Evolutionary conservation across 768 basidiomycete species (phyloP), one percentile per base, ranked within the genome.

Genomic region (Phylloporus arenicola): DNA sequence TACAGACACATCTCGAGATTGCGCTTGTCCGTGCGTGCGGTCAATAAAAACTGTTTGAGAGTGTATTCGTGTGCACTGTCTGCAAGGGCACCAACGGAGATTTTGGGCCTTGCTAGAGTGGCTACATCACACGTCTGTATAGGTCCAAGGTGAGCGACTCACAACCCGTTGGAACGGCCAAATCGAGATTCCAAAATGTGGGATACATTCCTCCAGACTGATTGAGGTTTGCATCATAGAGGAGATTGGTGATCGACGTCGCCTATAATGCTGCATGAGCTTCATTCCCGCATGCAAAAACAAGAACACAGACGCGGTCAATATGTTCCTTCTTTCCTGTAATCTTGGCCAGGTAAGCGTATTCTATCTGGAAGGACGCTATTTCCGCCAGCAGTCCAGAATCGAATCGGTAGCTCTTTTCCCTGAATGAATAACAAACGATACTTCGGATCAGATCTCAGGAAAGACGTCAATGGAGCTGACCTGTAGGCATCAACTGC

Each of bases 41-140:
- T 84, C 50, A 88, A 66, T 7, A 89, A 68, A 60, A 82, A 86
- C 48, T 82, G 77, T 58, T 89, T 89, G 41, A 89, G 74, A 13
- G 84, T 76, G 55, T 88, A 89, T 68, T 89, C 86, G 57, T 88
- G 86, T 1, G 77, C 78, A 53, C 86, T 88, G 57, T 88, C 87
- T 2, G 81, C 81, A 49, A 74, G 70, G 11, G 76, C 79, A 25
- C 84, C 87, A 13, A 86, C 78, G 0, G 83, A 79, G 10, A 83
- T 52, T 55, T 69, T 75, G 13, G 57, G 73, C 45, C 49, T n/a
- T 44, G 7, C 41, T 12, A 5, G 19, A 27, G 8, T 52, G 34
- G 29, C 37, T 41, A 14, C 19, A 43, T 54, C 41, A 50, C 39
- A 39, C 30, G 7, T 45, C 25, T 16, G 25, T 3, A 4, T 7